phyloP scores from a whole-genome alignment of 192 early-diverging fungal genomes.

The Geranomyces michiganensis region DNA sequence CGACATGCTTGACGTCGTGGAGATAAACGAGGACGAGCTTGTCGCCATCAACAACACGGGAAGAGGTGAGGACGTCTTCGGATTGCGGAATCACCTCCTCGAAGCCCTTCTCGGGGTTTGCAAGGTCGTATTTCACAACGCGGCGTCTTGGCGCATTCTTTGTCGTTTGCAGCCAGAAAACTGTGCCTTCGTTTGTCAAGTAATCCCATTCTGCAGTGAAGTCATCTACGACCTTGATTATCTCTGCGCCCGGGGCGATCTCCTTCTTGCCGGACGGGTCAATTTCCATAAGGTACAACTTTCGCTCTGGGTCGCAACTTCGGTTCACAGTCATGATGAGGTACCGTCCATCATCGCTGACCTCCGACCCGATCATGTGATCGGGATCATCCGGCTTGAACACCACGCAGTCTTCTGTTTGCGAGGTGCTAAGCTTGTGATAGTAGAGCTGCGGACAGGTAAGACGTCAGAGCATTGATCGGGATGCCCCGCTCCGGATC shows the following conservation, averaged over 20 bases:
- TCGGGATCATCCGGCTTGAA: conserved; percentile 53
- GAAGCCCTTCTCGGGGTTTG: conserved; percentile 59
- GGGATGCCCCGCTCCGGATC: too few species aligned
- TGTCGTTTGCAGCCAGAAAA: conserved; percentile 67
- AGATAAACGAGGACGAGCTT: conserved; percentile 64
- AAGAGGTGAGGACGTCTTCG: conserved; percentile 50
- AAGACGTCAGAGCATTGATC: neutral
- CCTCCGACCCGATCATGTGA: conserved; percentile 22
- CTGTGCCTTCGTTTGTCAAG: conserved; percentile 60
- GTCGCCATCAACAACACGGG: conserved; percentile 52
- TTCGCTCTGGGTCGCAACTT: conserved; percentile 47
- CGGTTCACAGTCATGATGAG: conserved; percentile 52
- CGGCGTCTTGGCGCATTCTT: conserved; percentile 62
- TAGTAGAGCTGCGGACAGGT: conserved; percentile 39
- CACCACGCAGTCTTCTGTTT: conserved; percentile 63
- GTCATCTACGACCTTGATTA: conserved; percentile 50
- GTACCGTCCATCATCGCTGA: conserved; percentile 65
- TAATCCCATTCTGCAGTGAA: conserved; percentile 53
- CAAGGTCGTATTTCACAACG: conserved; percentile 65
- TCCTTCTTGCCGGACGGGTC: conserved; percentile 15
- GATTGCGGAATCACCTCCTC: conserved; percentile 61
- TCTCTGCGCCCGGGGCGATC: neutral
- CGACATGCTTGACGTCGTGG: conserved; percentile 61
- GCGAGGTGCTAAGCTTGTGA: conserved; percentile 62
- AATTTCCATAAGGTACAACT: conserved; percentile 37